Conservation (phyloP, 495 filamentous ascomycete genomes). For the Friedmanniomyces endolithicus region DNA sequence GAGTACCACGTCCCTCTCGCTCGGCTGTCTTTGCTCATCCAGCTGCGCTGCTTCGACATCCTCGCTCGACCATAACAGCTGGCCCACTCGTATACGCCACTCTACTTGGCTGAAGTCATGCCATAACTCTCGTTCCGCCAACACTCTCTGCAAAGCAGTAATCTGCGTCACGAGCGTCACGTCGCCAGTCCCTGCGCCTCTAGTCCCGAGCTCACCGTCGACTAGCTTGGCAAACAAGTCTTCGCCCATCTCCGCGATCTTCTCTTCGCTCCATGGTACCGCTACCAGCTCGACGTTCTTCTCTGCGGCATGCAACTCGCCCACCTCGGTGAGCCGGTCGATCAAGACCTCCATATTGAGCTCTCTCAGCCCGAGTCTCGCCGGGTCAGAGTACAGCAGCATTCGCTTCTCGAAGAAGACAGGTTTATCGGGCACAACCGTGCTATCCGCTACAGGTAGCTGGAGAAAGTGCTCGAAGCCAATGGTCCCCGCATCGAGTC, state of each 20-base stretch:
- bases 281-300: slow-evolving; percentile 22
- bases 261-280: slow-evolving; percentile 36
- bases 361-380: slow-evolving; percentile 30
- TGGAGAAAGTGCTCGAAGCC: slow-evolving; percentile 67
- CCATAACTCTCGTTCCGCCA: slow-evolving; percentile 47
- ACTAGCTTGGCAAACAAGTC: slow-evolving; percentile 38
- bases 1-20: slow-evolving; percentile 62
- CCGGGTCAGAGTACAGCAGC: slow-evolving; percentile 26
- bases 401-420: slow-evolving; percentile 22
- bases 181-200: slow-evolving; percentile 24
- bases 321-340: slow-evolving; percentile 35
- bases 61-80: slow-evolving; percentile 58
- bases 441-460: slow-evolving; percentile 49
- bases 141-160: slow-evolving; percentile 35
- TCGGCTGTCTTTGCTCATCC: slow-evolving; percentile 24
- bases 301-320: slow-evolving; percentile 32
- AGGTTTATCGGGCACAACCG: slow-evolving; percentile 28
- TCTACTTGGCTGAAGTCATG: slow-evolving; percentile 66
- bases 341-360: slow-evolving; percentile 37
- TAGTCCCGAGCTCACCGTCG: slow-evolving; percentile 25
- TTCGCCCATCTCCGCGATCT: slow-evolving; percentile 34
- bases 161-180: slow-evolving; percentile 41
- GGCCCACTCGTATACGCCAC: slow-evolving; percentile 69
- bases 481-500: slow-evolving; percentile 58
- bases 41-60: slow-evolving; percentile 40